Conservation (phyloP, 106 monocot genomes). For the Agapanthus africanus region DNA sequence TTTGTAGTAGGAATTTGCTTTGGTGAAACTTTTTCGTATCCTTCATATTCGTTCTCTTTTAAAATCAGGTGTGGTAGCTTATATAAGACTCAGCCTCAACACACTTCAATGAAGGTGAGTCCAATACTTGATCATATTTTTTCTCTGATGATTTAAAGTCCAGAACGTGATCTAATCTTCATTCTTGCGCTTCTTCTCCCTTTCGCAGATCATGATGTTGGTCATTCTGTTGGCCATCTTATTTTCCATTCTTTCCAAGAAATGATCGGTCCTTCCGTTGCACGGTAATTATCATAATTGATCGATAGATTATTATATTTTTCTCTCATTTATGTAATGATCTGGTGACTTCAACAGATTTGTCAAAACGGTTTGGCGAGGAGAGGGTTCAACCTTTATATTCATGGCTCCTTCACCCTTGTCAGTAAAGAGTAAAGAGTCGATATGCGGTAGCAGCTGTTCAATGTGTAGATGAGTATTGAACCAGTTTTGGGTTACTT, state of each 20-base stretch:
- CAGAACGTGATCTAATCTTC: background rate
- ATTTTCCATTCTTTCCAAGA: conserved; percentile 9
- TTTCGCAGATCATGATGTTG: conserved; percentile 26
- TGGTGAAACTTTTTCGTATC: no score
- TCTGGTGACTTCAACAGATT: background rate
- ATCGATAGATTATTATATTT: background rate
- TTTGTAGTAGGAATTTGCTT: no score
- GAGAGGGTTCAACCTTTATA: no score
- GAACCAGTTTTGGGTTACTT: background rate
- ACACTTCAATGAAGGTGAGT: conserved; percentile 37
- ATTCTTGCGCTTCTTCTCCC: background rate
- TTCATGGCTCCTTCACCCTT: background rate
- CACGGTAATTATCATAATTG: background rate
- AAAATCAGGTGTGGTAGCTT: conserved; percentile 18
- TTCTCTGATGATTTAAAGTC: background rate
- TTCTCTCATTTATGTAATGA: background rate
- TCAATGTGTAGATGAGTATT: background rate
- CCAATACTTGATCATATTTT: background rate
- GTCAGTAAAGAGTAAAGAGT: background rate
- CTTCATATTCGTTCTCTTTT: no score
- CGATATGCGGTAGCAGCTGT: background rate
- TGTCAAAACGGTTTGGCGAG: no score
- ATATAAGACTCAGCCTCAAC: conserved; percentile 18
- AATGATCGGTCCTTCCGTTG: background rate
- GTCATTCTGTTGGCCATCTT: conserved; percentile 28